These are phyloP conservation scores for Tympanopsis confertula DNA, from an alignment of 2,329 filamentous ascomycete species.

Conservation along the genomic window DNA sequence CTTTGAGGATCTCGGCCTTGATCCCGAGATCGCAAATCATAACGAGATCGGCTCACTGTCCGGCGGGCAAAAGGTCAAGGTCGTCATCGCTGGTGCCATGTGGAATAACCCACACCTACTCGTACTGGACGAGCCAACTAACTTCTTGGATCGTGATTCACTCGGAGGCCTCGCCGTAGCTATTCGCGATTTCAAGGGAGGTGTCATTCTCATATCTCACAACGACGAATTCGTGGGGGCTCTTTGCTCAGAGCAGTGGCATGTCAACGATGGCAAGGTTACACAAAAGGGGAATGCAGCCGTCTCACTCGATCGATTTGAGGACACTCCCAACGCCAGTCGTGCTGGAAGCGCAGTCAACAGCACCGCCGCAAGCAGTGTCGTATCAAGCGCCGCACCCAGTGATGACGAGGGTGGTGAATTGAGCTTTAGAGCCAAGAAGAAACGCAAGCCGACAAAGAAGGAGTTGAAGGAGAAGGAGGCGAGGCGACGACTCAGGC, in stretches of 20 bases:
- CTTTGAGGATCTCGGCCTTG: conserved; percentile 91
- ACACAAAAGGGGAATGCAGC: conserved; percentile 71
- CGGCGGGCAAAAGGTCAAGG: conserved; percentile 97
- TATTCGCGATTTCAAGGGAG: conserved; percentile 94
- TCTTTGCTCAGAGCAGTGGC: conserved; percentile 91
- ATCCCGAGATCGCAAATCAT: conserved; percentile 97
- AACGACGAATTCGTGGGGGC: conserved; percentile 98
- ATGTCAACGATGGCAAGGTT: conserved; percentile 78
- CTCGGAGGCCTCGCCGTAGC: conserved; percentile 90
- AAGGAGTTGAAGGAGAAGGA: conserved; percentile 92
- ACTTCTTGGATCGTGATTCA: conserved; percentile 97
- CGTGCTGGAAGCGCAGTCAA: conserved; percentile 46
- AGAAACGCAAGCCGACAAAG: conserved; percentile 99
- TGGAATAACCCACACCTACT: conserved; percentile 98
- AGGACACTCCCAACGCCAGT: conserved; percentile 54
- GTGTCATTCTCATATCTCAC: conserved; percentile 98
- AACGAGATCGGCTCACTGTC: conserved; percentile 94
- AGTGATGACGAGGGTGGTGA: conserved; percentile 69
- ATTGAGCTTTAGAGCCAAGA: conserved; percentile 78
- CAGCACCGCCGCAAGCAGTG: conserved; percentile 42
- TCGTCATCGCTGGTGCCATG: conserved; percentile 90
- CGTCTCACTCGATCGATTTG: conserved; percentile 71
- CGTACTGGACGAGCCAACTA: conserved; percentile 95
- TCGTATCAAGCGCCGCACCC: conserved; percentile 39
- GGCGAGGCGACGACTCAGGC: conserved; percentile 71